These are phyloP conservation scores for Pyricularia sp. DNA, from an alignment of 2,329 filamentous ascomycete genomes.

Conservation along the genomic window DNA sequence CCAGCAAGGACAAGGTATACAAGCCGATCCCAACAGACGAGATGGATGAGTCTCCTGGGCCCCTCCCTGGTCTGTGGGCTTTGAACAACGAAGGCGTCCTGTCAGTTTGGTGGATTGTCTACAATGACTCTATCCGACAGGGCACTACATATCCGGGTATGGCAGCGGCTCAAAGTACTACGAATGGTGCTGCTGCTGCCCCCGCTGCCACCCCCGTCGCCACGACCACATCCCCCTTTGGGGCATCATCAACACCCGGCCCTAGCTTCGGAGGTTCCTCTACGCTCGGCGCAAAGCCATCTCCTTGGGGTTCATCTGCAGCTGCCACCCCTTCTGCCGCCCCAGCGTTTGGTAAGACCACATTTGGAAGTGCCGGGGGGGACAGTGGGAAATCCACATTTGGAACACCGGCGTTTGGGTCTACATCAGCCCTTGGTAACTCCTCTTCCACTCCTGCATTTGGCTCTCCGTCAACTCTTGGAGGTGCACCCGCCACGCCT, in stretches of 20 bases:
- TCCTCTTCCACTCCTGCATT: constrained; percentile 9
- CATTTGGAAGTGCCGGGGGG: constrained; percentile 23
- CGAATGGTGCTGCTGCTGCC: constrained; percentile 7
- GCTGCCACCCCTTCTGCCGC: constrained; percentile 19
- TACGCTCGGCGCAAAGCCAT: constrained; percentile 35
- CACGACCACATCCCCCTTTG: constrained; percentile 25
- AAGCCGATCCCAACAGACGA: constrained; percentile 65
- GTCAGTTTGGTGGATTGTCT: constrained; percentile 82
- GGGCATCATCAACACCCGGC: constrained; percentile 20
- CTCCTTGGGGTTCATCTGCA: constrained; percentile 32
- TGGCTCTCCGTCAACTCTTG: constrained; percentile 31
- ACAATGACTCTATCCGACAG: constrained; percentile 69
- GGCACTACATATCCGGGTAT: constrained; percentile 64
- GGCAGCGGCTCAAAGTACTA: constrained; percentile 27
- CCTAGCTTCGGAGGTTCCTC: constrained; percentile 35
- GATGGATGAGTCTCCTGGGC: constrained; percentile 63
- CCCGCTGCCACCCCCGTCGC: constrained; percentile 15
- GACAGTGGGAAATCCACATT: constrained; percentile 16
- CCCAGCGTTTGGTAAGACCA: constrained; percentile 29
- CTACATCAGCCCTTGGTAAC: constrained; percentile 11
- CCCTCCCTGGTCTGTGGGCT: constrained; percentile 71
- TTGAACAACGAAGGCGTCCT: constrained; percentile 83
- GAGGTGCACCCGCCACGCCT: constrained; percentile 32
- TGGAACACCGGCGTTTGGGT: constrained; percentile 22
- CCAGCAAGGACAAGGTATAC: constrained; percentile 62